Evolutionary conservation across 805 yeast genomes (phyloP), one percentile per base, ranked within the genome.

Genomic region (Kodamaea sagamina): DNA sequence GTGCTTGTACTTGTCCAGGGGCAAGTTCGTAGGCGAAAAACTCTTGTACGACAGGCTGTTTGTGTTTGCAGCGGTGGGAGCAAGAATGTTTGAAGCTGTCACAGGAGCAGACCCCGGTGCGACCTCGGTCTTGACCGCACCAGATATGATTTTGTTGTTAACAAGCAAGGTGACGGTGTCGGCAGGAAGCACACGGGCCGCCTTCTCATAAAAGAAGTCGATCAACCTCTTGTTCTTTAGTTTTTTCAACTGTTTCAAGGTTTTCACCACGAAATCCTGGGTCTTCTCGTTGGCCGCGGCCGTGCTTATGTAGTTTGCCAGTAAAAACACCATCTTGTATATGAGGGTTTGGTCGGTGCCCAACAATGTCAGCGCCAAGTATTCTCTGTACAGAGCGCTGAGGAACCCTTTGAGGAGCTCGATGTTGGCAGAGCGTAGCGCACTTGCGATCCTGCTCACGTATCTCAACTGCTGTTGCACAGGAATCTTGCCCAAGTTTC

Each of bases 401-500:
- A 55, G 24, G 15, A 55, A 43, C 2, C 32, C 27, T 22, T 42
- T 42, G 12, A 32, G 8, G 15, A 32, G 29, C 27, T 21, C 54
- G 12, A 24, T 17, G 19, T 21, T 36, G 12, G 41, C 38, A 16
- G 22, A 12, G 12, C 32, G 32, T 7, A 28, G 29, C 2, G 13
- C n/a, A 6, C 22, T 17, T 2, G 41, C 32, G 10, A 42, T 26
- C 32, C 39, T 39, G 32, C 16, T 28, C 7, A 55, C 25, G 47
- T 51, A 54, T 27, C 44, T 39, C n/a, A 35, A 24, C 43, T 54
- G 59, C 11, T 39, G 31, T 16, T 18, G 36, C 8, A 26, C 26
- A 15, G 39, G 43, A 22, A 50, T 43, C 36, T 29, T 39, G 13
- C 38, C 24, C 16, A 66, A 48, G 29, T 49, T 36, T 6, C 37